Conservation (phyloP, 345 rosid genomes). For the Lenwebbia sp. region DNA sequence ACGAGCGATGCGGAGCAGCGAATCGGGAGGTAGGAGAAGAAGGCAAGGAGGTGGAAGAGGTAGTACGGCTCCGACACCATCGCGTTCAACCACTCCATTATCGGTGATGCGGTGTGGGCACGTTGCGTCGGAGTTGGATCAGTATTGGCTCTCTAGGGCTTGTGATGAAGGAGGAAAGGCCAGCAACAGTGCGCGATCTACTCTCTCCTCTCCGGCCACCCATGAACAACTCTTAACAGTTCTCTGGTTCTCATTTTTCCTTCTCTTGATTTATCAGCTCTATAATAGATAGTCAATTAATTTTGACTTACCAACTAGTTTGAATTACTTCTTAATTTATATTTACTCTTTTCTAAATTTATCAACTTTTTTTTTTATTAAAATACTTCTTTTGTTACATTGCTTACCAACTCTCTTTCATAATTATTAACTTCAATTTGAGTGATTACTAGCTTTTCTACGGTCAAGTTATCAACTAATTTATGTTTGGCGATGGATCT, state of each 20-base stretch:
- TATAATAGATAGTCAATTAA: no score
- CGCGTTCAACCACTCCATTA: constrained; percentile 31
- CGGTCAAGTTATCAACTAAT: neutral
- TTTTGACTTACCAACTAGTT: no score
- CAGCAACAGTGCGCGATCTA: neutral
- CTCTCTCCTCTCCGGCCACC: neutral
- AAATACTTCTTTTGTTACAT: no score
- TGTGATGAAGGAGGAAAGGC: neutral
- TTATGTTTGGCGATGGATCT: no score
- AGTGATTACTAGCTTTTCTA: neutral
- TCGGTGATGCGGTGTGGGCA: neutral
- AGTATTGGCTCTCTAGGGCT: neutral
- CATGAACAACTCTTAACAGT: neutral
- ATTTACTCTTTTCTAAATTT: no score
- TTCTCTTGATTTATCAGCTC: no score
- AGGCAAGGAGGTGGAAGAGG: constrained; percentile 54
- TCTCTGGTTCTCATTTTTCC: neutral
- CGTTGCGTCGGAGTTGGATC: neutral
- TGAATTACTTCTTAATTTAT: no score
- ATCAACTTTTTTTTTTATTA: no score
- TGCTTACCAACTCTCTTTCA: neutral
- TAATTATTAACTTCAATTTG: neutral
- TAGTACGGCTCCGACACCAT: constrained; percentile 64
- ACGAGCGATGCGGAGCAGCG: constrained; percentile 38
- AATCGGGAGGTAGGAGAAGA: constrained; percentile 62